Evolutionary conservation across 306 rosid genomes (phyloP).

Genomic region (Dryas drummondii): DNA sequence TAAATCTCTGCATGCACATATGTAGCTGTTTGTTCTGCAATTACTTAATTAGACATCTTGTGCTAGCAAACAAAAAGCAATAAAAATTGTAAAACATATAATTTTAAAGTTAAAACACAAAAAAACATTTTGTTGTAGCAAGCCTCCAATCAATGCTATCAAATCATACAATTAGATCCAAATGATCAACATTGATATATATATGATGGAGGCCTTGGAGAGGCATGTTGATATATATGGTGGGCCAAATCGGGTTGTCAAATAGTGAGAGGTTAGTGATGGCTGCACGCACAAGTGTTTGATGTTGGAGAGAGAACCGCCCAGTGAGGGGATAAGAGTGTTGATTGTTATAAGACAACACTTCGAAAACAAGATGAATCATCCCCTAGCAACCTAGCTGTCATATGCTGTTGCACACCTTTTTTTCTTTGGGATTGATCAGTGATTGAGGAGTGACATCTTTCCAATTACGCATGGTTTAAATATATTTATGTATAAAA

Average conservation of each 20-base stretch:
- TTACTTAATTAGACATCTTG: background rate
- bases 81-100: background rate
- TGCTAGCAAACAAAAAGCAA: background rate
- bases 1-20: background rate
- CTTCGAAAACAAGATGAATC: background rate
- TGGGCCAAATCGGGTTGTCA: background rate
- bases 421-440: background rate
- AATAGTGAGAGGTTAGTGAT: background rate
- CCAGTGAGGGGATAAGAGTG: background rate
- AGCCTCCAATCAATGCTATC: background rate
- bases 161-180: background rate
- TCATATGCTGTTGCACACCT: background rate
- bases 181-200: background rate
- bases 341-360: background rate
- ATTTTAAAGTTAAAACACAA: background rate
- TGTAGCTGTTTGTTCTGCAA: background rate
- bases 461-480: no score
- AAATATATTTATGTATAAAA: no score
- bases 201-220: background rate
- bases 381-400: background rate
- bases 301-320: conserved; percentile 6
- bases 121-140: background rate
- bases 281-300: conserved; percentile 11
- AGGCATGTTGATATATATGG: no score
- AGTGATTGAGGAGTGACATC: no score